Conservation (phyloP, 192 early-diverging fungal species). For the Dissophora globulifera region DNA sequence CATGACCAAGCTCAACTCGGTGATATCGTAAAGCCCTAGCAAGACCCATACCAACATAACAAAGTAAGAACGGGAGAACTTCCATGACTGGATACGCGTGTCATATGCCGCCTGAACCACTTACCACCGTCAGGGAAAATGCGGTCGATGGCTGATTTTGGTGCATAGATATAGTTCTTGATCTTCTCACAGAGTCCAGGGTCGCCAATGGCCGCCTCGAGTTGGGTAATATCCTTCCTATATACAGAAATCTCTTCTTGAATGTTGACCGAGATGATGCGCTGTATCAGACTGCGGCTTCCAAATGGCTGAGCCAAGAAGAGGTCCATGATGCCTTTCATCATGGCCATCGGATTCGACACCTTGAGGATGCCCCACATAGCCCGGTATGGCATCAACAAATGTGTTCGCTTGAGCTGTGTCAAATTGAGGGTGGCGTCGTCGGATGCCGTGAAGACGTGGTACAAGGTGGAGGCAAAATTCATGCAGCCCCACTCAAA, state of each 20-base stretch:
- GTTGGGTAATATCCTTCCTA: constrained; percentile 56
- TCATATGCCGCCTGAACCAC: neutral
- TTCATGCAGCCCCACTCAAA: constrained; percentile 70
- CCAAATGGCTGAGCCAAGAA: constrained; percentile 71
- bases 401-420: constrained; percentile 63
- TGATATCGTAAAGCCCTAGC: constrained; percentile 37
- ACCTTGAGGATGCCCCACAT: constrained; percentile 61
- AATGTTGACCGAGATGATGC: constrained; percentile 66
- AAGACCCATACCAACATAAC: neutral
- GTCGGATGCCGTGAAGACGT: constrained; percentile 65
- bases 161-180: constrained; percentile 56
- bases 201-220: constrained; percentile 48
- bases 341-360: constrained; percentile 66
- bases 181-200: constrained; percentile 60
- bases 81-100: no score
- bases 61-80: no score
- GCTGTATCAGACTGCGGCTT: constrained; percentile 61
- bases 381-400: constrained; percentile 62
- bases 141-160: constrained; percentile 7
- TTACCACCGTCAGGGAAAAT: constrained; percentile 37
- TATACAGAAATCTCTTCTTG: constrained; percentile 61
- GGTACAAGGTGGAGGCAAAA: constrained; percentile 65
- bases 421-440: constrained; percentile 57
- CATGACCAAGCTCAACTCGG: constrained; percentile 30
- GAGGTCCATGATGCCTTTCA: constrained; percentile 65